Percentiles rank a stretch among this genome's conserved stretches.
phyloP scores from a whole-genome alignment of 2,329 filamentous ascomycete species.

The Zymoseptoria tritici region DNA sequence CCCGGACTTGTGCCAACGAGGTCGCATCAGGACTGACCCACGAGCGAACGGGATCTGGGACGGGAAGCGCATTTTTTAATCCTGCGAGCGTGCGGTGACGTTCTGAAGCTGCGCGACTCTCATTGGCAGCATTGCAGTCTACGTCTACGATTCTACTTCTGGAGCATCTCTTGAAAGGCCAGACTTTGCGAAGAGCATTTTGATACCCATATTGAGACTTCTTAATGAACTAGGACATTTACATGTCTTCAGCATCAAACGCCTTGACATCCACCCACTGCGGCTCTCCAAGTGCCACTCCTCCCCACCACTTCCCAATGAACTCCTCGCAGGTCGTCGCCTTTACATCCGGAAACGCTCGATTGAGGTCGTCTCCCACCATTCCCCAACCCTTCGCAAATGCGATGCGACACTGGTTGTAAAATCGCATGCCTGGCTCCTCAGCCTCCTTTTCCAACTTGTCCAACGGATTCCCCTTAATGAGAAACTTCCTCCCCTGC shows the following conservation, averaged over 20 bases:
- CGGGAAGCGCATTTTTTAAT: too few species aligned
- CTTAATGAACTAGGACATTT: not conserved
- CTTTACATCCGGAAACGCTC: slow-evolving; percentile 21
- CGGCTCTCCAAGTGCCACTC: slow-evolving; percentile 19
- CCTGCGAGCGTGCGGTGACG: too few species aligned
- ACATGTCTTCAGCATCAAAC: slow-evolving; percentile 10
- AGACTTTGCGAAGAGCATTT: not conserved
- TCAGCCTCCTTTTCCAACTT: slow-evolving; percentile 14
- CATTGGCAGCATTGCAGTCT: not conserved
- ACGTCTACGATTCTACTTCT: not conserved
- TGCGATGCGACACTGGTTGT: slow-evolving; percentile 24
- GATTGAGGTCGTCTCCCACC: slow-evolving; percentile 24
- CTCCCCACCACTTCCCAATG: slow-evolving; percentile 26
- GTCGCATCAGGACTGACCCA: not conserved
- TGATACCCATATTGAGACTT: not conserved
- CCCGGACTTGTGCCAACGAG: not conserved
- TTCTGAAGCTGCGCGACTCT: not conserved
- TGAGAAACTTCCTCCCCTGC: slow-evolving; percentile 22
- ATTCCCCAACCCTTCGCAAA: slow-evolving; percentile 18
- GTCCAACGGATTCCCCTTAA: slow-evolving; percentile 19
- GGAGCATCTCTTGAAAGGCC: not conserved
- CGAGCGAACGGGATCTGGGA: not conserved
- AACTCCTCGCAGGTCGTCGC: slow-evolving; percentile 20
- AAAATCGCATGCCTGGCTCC: slow-evolving; percentile 20
- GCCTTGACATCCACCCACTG: slow-evolving; percentile 17